Conservation (phyloP, 768 basidiomycete genomes). For the Tricholoma flavovirens region DNA sequence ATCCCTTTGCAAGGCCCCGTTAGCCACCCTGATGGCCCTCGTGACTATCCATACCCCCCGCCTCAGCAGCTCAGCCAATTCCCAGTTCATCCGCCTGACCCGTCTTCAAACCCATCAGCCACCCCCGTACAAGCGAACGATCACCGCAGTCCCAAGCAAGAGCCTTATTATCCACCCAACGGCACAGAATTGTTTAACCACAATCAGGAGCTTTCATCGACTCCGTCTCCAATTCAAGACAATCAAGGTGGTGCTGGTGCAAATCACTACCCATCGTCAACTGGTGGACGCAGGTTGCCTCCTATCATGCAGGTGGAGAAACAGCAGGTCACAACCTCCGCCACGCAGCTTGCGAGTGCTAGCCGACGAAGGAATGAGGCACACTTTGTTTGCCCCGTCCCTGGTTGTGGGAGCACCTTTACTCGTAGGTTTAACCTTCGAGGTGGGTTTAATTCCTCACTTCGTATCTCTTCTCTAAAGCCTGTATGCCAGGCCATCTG, state of each 20-base stretch:
- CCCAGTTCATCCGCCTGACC: constrained; percentile 26
- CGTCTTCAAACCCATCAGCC: constrained; percentile 23
- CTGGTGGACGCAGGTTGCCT: constrained; percentile 55
- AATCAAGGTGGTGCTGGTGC: constrained; percentile 39
- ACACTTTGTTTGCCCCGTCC: constrained; percentile 89
- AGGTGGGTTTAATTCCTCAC: constrained; percentile 39
- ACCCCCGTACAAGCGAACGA: constrained; percentile 12
- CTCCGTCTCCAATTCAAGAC: constrained; percentile 31
- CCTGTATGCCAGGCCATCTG: constrained; percentile 59
- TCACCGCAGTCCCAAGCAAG: constrained; percentile 33
- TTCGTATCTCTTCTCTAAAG: constrained; percentile 3
- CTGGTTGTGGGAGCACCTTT: constrained; percentile 96
- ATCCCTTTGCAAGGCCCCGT: constrained; percentile 39
- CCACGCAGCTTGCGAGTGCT: constrained; percentile 88
- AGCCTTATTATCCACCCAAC: constrained; percentile 44
- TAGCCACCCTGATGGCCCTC: constrained; percentile 38
- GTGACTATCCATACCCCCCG: constrained; percentile 35
- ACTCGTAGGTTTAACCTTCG: constrained; percentile 86
- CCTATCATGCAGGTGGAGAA: constrained; percentile 90
- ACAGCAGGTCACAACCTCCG: constrained; percentile 91
- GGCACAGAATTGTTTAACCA: constrained; percentile 50
- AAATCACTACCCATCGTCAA: constrained; percentile 50
- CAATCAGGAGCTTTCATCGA: constrained; percentile 29
- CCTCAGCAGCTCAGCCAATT: constrained; percentile 34
- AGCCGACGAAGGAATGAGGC: constrained; percentile 88